Evolutionary conservation across 2,329 filamentous ascomycete species (phyloP).

Genomic region (Aquanectria penicillioides): DNA sequence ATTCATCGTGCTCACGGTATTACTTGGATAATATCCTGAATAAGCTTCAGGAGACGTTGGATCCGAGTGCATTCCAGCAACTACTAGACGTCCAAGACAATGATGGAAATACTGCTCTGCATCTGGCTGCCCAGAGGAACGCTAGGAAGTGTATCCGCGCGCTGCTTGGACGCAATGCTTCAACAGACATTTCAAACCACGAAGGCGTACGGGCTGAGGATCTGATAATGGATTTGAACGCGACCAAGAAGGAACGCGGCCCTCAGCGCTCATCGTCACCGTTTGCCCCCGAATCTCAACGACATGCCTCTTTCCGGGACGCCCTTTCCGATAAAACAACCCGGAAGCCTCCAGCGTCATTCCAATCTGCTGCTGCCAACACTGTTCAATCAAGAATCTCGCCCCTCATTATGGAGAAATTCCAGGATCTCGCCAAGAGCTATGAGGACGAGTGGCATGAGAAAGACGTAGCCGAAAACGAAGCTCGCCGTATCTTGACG

Average conservation of each 20-base stretch:
- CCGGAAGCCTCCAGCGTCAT: slow-evolving; percentile 53
- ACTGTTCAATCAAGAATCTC: slow-evolving; percentile 76
- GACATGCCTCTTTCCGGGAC: slow-evolving; percentile 63
- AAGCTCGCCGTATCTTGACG: slow-evolving; percentile 71
- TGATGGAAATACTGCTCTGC: slow-evolving; percentile 87
- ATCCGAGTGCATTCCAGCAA: slow-evolving; percentile 79
- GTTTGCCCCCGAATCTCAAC: slow-evolving; percentile 71
- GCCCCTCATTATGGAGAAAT: slow-evolving; percentile 75
- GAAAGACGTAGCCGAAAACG: slow-evolving; percentile 75
- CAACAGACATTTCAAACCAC: slow-evolving; percentile 83
- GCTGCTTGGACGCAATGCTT: slow-evolving; percentile 81
- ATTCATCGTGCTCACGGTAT: slow-evolving; percentile 89
- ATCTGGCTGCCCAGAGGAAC: slow-evolving; percentile 80
- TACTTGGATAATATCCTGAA: slow-evolving; percentile 93
- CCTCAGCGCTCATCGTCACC: slow-evolving; percentile 81
- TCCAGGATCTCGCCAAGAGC: slow-evolving; percentile 73
- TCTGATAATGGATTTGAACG: slow-evolving; percentile 80
- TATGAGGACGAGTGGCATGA: slow-evolving; percentile 82
- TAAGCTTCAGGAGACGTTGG: slow-evolving; percentile 81
- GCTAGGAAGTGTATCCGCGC: slow-evolving; percentile 90
- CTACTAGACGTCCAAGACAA: slow-evolving; percentile 85
- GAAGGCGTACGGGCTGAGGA: slow-evolving; percentile 87
- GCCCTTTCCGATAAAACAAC: slow-evolving; percentile 55
- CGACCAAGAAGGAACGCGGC: slow-evolving; percentile 71
- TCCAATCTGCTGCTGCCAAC: slow-evolving; percentile 73